Evolutionary conservation across 228 moss, liverwort and hornwort species (phyloP).

Genomic region (Sphagnum fallax): DNA sequence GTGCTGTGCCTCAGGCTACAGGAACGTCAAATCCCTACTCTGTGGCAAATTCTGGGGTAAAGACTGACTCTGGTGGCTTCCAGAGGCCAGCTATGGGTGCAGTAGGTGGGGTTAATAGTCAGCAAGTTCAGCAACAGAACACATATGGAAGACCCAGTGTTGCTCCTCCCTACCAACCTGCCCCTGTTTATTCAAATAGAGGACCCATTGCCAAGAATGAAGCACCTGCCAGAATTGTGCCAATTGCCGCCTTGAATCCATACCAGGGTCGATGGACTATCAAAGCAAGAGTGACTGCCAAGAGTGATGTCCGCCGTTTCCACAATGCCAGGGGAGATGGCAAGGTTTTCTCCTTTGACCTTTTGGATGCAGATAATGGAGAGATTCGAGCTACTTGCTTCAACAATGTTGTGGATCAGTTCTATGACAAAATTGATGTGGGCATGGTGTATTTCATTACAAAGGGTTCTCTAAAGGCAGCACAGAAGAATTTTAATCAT

Average conservation of each 20-base stretch:
- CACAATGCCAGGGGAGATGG: constrained; percentile 47
- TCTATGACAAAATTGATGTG: constrained; percentile 27
- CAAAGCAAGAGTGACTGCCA: constrained; percentile 43
- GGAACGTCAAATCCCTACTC: constrained; percentile 40
- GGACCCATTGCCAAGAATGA: constrained; percentile 65
- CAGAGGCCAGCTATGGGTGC: constrained; percentile 8
- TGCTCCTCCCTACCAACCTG: constrained; percentile 38
- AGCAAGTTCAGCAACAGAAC: constrained; percentile 46
- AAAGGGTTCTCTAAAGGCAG: constrained; percentile 38
- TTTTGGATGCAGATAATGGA: constrained; percentile 37
- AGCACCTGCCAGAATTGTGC: constrained; percentile 51
- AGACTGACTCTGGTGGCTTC: constrained; percentile 16
- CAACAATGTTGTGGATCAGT: constrained; percentile 33
- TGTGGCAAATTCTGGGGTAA: constrained; percentile 40
- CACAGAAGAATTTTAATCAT: constrained; percentile 39
- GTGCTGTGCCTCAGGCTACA: constrained; percentile 33
- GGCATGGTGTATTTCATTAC: constrained; percentile 30
- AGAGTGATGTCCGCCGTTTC: constrained; percentile 22
- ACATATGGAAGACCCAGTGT: constrained; percentile 33
- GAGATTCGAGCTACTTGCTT: constrained; percentile 56
- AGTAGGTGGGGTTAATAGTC: constrained; percentile 31
- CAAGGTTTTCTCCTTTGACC: constrained; percentile 38
- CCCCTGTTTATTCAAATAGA: constrained; percentile 49
- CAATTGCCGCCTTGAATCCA: constrained; percentile 34
- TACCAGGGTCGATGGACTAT: constrained; percentile 55